Conservation (phyloP, 768 basidiomycete species). For the Lactarius vividus region DNA sequence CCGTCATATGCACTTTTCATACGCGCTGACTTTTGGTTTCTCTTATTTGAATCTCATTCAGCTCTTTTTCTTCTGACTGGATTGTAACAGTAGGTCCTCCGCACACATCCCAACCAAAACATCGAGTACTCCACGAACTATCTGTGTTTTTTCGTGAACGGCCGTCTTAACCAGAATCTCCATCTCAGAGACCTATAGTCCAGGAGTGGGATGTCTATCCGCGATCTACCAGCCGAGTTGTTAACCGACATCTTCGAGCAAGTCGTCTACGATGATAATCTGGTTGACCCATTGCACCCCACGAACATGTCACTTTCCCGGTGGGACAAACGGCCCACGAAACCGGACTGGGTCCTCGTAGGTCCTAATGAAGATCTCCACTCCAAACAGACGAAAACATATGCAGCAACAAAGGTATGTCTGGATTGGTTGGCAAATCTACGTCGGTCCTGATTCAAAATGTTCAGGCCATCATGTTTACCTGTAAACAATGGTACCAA, state of each 20-base stretch:
- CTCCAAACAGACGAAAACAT: slow-evolving; percentile 56
- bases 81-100: no score
- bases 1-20: not conserved
- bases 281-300: slow-evolving; percentile 60
- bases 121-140: not conserved
- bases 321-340: slow-evolving; percentile 53
- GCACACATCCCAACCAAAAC: no score
- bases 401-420: slow-evolving; percentile 64
- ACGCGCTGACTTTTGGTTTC: not conserved
- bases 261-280: slow-evolving; percentile 67
- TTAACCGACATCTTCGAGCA: slow-evolving; percentile 69
- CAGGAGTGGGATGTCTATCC: slow-evolving; percentile 18
- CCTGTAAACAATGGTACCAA: slow-evolving; percentile 61
- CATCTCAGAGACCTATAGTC: not conserved
- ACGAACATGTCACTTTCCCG: slow-evolving; percentile 60
- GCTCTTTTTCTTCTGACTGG: not conserved
- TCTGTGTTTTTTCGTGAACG: not conserved
- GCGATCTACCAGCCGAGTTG: slow-evolving; percentile 62
- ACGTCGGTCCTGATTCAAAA: slow-evolving; percentile 8
- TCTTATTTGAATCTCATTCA: not conserved
- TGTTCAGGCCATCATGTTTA: slow-evolving; percentile 62
- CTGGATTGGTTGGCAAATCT: slow-evolving; percentile 2
- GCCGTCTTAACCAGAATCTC: not conserved
- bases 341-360: slow-evolving; percentile 54
- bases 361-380: slow-evolving; percentile 59